Percentiles rank a stretch among this genome's conserved stretches.
Evolutionary conservation across 2,329 filamentous ascomycete genomes (phyloP).

Genomic region (Metarhizium album): DNA sequence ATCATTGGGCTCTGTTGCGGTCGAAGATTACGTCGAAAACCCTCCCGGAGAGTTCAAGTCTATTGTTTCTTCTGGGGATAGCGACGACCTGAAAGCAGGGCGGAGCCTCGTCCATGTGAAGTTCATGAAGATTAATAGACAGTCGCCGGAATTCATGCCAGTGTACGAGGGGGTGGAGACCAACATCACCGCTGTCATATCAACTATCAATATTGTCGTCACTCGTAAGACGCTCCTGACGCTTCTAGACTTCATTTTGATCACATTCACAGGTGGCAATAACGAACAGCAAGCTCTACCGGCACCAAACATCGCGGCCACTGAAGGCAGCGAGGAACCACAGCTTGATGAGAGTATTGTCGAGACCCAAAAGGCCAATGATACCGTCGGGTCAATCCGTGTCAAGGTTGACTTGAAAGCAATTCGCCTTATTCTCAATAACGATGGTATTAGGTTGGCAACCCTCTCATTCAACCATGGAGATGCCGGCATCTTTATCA

Average conservation of each 20-base stretch:
- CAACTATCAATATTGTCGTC: constrained; percentile 92
- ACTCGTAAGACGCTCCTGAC: constrained; percentile 89
- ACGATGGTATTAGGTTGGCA: constrained; percentile 89
- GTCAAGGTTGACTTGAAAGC: constrained; percentile 91
- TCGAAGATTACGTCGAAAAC: constrained; percentile 92
- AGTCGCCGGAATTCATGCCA: constrained; percentile 86
- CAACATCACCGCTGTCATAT: constrained; percentile 82
- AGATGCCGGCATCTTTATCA: constrained; percentile 80
- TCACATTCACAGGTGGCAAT: constrained; percentile 69
- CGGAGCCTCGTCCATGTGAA: constrained; percentile 81
- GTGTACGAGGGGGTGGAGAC: constrained; percentile 90
- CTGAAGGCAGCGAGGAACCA: constrained; percentile 24
- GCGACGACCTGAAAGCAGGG: constrained; percentile 62
- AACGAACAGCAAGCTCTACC: constrained; percentile 28
- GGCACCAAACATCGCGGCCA: constrained; percentile 20
- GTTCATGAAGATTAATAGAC: constrained; percentile 77
- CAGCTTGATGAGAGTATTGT: constrained; percentile 23
- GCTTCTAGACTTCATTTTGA: constrained; percentile 82
- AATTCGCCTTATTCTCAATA: constrained; percentile 90
- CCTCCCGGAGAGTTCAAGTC: constrained; percentile 87
- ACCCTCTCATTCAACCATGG: constrained; percentile 89
- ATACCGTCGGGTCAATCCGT: constrained; percentile 61
- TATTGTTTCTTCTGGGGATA: constrained; percentile 77
- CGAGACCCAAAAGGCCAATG: constrained; percentile 25
- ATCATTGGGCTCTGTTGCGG: constrained; percentile 70